phyloP scores from a whole-genome alignment of 163 green algal species.

The Coccomyxa subellipsoidea region DNA sequence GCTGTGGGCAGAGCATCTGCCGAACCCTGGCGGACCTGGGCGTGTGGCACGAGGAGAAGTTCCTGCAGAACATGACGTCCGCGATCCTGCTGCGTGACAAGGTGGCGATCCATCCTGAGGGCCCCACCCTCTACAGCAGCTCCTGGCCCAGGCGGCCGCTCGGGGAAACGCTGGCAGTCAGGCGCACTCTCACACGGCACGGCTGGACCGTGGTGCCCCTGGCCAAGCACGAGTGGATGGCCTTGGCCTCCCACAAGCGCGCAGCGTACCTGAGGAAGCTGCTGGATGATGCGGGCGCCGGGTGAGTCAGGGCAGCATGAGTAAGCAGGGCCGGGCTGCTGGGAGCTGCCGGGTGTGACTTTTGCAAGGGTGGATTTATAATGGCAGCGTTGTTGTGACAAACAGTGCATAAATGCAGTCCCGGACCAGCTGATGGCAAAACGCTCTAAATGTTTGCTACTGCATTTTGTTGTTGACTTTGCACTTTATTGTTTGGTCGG shows the following conservation, averaged over 20 bases:
- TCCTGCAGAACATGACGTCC: conserved; percentile 1
- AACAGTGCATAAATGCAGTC: no score
- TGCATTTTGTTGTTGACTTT: no score
- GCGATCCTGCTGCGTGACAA: not conserved
- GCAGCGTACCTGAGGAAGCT: not conserved
- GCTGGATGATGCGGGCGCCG: not conserved
- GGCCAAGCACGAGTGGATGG: conserved; percentile 7
- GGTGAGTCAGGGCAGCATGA: no score
- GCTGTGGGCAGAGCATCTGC: not conserved
- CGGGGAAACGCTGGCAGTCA: not conserved
- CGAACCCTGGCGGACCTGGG: not conserved
- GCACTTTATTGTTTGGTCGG: no score
- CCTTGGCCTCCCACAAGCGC: not conserved
- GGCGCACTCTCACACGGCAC: not conserved
- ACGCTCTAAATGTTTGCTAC: no score
- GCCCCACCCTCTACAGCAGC: not conserved
- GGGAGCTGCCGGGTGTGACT: no score
- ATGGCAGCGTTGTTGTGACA: no score
- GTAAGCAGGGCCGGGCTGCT: no score
- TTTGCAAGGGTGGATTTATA: no score
- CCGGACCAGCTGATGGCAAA: no score
- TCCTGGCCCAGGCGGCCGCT: not conserved
- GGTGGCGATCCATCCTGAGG: not conserved
- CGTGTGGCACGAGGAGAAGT: not conserved
- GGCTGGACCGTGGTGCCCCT: not conserved